A percentile compares a stretch with the other conserved stretches of the same genome.
phyloP scores from a whole-genome alignment of 2,329 filamentous ascomycete genomes.

The Sarocladium kiliense region DNA sequence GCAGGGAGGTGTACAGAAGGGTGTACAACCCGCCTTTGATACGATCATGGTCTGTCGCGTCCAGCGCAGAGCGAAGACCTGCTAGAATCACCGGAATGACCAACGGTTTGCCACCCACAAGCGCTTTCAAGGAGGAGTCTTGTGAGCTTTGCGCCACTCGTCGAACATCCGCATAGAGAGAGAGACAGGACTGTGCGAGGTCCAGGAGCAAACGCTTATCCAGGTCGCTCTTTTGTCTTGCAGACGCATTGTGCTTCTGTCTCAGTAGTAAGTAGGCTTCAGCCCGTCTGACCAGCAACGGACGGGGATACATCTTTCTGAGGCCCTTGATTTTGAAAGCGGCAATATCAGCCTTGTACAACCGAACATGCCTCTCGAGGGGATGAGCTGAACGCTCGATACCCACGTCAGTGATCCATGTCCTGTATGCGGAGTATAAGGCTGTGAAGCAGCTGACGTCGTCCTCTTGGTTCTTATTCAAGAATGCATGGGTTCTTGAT shows the following conservation, averaged over 20 bases:
- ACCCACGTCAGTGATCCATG: conserved; percentile 96
- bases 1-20: conserved; percentile 78
- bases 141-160: conserved; percentile 86
- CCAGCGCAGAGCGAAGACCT: conserved; percentile 72
- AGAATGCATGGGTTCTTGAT: conserved; percentile 78
- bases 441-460: conserved; percentile 94
- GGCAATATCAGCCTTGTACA: conserved; percentile 81
- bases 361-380: conserved; percentile 76
- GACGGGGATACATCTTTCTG: conserved; percentile 86
- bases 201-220: conserved; percentile 83
- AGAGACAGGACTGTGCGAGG: conserved; percentile 83
- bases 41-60: conserved; percentile 75
- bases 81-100: conserved; percentile 85
- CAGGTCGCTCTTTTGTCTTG: conserved; percentile 81
- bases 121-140: conserved; percentile 86
- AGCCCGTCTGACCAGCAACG: conserved; percentile 85
- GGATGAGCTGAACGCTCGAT: conserved; percentile 94
- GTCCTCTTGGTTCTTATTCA: conserved; percentile 81
- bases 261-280: conserved; percentile 93
- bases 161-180: conserved; percentile 92
- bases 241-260: conserved; percentile 87
- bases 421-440: conserved; percentile 85
- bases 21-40: conserved; percentile 96
- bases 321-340: conserved; percentile 94
- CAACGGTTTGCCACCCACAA: conserved; percentile 81